Evolutionary conservation across 2,329 filamentous ascomycete genomes (phyloP).

Genomic region (Pestalotiopsis sp.): DNA sequence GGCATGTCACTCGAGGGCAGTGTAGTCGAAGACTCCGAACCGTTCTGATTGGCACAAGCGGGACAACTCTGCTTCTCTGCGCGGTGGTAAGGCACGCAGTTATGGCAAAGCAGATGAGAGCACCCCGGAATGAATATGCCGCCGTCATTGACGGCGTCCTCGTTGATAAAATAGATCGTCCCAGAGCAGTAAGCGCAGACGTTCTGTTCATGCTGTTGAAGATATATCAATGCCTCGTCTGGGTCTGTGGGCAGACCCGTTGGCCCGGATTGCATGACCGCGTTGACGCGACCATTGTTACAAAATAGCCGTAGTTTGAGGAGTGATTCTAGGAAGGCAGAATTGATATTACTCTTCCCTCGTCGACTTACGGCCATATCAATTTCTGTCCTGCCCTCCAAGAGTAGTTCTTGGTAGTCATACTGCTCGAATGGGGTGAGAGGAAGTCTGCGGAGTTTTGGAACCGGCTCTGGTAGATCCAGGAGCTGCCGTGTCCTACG

Average conservation of each 20-base stretch:
- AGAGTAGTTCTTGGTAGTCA: background rate
- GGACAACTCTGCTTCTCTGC: background rate
- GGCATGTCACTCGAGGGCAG: background rate
- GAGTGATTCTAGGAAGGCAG: background rate
- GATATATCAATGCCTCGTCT: conserved; percentile 1
- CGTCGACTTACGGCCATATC: background rate
- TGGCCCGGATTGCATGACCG: background rate
- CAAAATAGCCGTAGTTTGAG: background rate
- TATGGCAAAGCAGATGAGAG: background rate
- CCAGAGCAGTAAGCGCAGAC: background rate
- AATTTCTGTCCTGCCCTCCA: background rate
- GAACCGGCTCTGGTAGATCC: background rate
- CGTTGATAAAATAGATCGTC: background rate
- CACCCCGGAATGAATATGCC: background rate
- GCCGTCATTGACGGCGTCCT: background rate
- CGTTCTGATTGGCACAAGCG: background rate
- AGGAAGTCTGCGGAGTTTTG: background rate
- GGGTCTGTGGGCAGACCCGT: background rate
- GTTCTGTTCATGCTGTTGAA: background rate
- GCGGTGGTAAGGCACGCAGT: background rate
- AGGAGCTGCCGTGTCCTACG: background rate
- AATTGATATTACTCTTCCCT: background rate
- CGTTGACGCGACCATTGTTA: background rate
- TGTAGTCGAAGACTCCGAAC: background rate
- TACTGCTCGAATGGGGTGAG: background rate